Evolutionary conservation across 805 yeast species (phyloP).

Genomic region (Starmerella scarabaei): DNA sequence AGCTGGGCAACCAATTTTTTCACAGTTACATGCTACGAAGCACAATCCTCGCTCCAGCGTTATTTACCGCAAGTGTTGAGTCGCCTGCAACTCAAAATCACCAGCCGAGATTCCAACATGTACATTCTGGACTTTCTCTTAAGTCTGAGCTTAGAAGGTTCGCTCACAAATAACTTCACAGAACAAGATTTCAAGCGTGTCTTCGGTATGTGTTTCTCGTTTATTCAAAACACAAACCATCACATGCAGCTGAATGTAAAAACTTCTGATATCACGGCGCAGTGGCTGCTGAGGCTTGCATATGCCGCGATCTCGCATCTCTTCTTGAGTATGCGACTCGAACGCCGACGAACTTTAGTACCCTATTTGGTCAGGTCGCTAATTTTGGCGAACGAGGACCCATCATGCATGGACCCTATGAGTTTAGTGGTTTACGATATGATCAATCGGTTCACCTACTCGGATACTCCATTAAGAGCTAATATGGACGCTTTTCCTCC

Average conservation of each 20-base stretch:
- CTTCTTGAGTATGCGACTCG: slow-evolving; percentile 51
- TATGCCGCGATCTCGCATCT: slow-evolving; percentile 57
- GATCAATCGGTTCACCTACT: slow-evolving; percentile 50
- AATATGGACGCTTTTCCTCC: slow-evolving; percentile 22
- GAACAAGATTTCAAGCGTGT: slow-evolving; percentile 66
- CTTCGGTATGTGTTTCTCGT: slow-evolving; percentile 71
- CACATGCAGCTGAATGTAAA: slow-evolving; percentile 10
- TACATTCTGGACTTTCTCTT: slow-evolving; percentile 65
- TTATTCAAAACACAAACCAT: slow-evolving; percentile 59
- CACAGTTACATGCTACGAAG: slow-evolving; percentile 66
- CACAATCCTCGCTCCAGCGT: slow-evolving; percentile 60
- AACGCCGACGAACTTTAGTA: slow-evolving; percentile 46
- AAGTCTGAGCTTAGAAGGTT: slow-evolving; percentile 52
- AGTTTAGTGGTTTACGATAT: slow-evolving; percentile 55
- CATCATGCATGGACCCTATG: slow-evolving; percentile 33
- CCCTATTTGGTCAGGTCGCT: slow-evolving; percentile 52
- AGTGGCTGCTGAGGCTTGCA: slow-evolving; percentile 50
- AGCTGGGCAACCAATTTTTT: slow-evolving; percentile 66
- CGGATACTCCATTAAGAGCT: slow-evolving; percentile 46
- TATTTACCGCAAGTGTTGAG: slow-evolving; percentile 55
- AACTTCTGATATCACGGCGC: slow-evolving; percentile 32
- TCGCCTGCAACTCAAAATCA: slow-evolving; percentile 60
- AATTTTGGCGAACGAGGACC: slow-evolving; percentile 31
- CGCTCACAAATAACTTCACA: slow-evolving; percentile 56
- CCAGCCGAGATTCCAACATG: slow-evolving; percentile 54